Base-by-base conservation (phyloP, 2,329 filamentous ascomycete genomes). In the Stemphylium beticola region DNA sequence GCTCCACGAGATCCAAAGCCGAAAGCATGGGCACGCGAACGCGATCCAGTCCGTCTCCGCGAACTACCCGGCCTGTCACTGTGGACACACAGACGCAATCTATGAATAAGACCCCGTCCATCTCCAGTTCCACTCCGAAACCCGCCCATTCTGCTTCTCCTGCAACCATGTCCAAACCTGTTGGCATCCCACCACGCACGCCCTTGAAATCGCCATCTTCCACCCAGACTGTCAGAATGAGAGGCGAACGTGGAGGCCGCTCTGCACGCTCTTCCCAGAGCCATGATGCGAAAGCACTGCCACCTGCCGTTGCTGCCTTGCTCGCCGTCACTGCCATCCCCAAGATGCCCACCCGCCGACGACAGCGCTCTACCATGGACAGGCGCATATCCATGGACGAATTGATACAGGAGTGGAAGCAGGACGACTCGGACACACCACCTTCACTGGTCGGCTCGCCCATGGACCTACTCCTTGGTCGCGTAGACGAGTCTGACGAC, bases 281-380 rank as follows among this genome's bases (percentile, higher is more conserved):
- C 58, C 78, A 80, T 67, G 74, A 74, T 60, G 74, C 71, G 55
- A 78, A 74, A 62, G 78, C 78, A 9, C 67, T 85, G 4, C 82
- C 82, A 14, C 78, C 81, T n/a, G 79, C 83, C 18, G 79, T 86
- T 45, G 83, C 83, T 22, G 83, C 83, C 9, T 74, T 87, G 50
- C 74, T 87, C 31, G 82, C 85, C 50, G 80, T 85, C 40, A 87
- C 85, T 2, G 75, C 82, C 2, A 87, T 87, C 43, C 85, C 84
- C 3, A 79, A 80, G 17, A 82, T 81, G 54, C 75, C 73, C 3
- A 71, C 74, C 57, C 74, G 74, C 9, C 72, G 73, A 11, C 57
- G 73, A 73, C 77, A 68, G 68, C 75, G 59, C 69, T 79, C 69
- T 64, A 77, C 62, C 7, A 67, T 72, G 74, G 66, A 74, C 49